A percentile compares a stretch with the other conserved stretches of the same genome.
phyloP scores from a whole-genome alignment of 176 grass and related monocot species.

The Paspalum notatum region DNA sequence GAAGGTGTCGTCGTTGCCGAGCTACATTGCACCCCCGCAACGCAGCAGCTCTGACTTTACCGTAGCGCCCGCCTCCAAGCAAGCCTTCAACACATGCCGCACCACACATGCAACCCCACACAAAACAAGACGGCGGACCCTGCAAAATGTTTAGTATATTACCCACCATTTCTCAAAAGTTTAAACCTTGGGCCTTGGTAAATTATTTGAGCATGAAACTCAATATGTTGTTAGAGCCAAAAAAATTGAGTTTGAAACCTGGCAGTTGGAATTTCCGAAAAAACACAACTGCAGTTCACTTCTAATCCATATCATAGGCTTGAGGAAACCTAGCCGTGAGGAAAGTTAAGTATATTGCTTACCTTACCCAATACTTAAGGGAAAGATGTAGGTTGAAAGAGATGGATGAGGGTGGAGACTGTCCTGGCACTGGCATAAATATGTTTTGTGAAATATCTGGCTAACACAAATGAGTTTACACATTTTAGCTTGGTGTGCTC shows the following conservation, averaged over 20 bases:
- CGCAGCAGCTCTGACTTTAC: too few relatives aligned
- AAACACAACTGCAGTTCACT: background rate
- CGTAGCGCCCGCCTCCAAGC: too few relatives aligned
- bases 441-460: background rate
- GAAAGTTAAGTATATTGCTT: background rate
- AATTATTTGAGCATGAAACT: background rate
- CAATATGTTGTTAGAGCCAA: background rate
- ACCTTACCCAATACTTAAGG: background rate
- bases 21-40: too few relatives aligned
- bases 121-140: too few relatives aligned
- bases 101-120: too few relatives aligned
- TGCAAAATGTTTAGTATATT: too few relatives aligned
- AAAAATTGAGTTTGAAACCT: background rate
- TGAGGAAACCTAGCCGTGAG: background rate
- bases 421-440: slow-evolving; percentile 7
- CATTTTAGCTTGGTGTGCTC: background rate
- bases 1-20: too few relatives aligned
- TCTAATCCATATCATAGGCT: background rate
- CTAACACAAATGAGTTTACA: background rate
- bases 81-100: too few relatives aligned
- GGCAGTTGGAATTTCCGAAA: background rate
- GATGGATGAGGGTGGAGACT: background rate
- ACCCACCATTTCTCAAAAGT: background rate
- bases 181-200: background rate
- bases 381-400: background rate